Evolutionary conservation across 345 rosid genomes (phyloP).

Genomic region (Lepidium didymum): DNA sequence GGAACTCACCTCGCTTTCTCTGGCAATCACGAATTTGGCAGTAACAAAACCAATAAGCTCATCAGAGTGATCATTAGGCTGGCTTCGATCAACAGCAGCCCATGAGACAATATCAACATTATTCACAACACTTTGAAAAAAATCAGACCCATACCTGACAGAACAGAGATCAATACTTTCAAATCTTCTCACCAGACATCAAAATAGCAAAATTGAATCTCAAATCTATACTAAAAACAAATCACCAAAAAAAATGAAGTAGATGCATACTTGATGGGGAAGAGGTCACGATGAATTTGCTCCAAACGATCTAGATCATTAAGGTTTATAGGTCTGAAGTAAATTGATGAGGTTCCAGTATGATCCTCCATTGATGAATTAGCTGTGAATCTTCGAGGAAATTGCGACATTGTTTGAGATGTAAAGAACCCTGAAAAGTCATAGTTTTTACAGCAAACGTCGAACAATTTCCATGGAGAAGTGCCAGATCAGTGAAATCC

Average conservation of each 20-base stretch:
- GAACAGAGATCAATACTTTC: neutral
- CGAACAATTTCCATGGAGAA: neutral
- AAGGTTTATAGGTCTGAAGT: constrained; percentile 54
- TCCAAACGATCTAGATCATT: constrained; percentile 60
- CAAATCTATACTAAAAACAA: neutral
- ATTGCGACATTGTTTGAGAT: neutral
- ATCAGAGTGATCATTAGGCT: constrained; percentile 49
- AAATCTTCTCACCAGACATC: neutral
- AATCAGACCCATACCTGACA: constrained; percentile 74
- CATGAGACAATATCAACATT: constrained; percentile 67
- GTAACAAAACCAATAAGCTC: constrained; percentile 88
- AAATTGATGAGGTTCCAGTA: constrained; percentile 39
- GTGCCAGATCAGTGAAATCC: constrained; percentile 11
- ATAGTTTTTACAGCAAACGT: neutral
- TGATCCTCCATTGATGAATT: constrained; percentile 39
- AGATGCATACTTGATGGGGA: constrained; percentile 60
- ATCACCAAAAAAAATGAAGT: neutral
- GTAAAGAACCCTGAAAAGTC: neutral
- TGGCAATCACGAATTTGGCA: constrained; percentile 60
- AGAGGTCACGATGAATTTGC: constrained; percentile 53
- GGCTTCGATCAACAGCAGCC: constrained; percentile 81
- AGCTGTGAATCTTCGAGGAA: constrained; percentile 33
- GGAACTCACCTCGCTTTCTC: constrained; percentile 67
- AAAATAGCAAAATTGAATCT: neutral
- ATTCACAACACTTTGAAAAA: constrained; percentile 71